A percentile compares a stretch with the other conserved stretches of the same genome.
These are phyloP conservation scores for Apodospora peruviana DNA, from an alignment of 495 filamentous ascomycete genomes.

Conservation along the genomic window DNA sequence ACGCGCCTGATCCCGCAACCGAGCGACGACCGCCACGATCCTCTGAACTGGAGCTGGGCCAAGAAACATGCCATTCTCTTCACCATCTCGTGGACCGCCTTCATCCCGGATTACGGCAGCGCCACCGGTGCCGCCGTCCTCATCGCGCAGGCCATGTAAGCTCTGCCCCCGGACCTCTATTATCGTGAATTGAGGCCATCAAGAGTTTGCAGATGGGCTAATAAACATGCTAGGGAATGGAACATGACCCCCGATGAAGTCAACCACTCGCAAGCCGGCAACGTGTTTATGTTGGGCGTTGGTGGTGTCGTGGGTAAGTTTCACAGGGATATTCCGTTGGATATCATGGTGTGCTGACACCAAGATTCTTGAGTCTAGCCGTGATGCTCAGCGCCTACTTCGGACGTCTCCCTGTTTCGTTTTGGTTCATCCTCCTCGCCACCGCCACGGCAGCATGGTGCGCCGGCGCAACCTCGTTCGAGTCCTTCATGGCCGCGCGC, in stretches of 20 bases:
- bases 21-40: slow-evolving; percentile 49
- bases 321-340: neutral
- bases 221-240: slow-evolving; percentile 42
- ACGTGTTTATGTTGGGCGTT: slow-evolving; percentile 53
- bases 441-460: slow-evolving; percentile 49
- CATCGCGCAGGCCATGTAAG: slow-evolving; percentile 43
- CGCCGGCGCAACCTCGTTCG: slow-evolving; percentile 45
- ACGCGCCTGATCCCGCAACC: slow-evolving; percentile 59
- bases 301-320: slow-evolving; percentile 45
- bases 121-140: slow-evolving; percentile 51
- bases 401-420: slow-evolving; percentile 55
- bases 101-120: slow-evolving; percentile 54
- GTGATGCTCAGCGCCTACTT: slow-evolving; percentile 53
- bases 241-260: slow-evolving; percentile 42
- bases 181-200: neutral
- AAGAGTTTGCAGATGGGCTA: neutral
- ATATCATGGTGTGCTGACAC: neutral
- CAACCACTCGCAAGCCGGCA: slow-evolving; percentile 51
- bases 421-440: slow-evolving; percentile 49
- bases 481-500: slow-evolving; percentile 52
- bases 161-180: neutral
- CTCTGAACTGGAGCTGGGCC: slow-evolving; percentile 51
- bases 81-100: slow-evolving; percentile 47
- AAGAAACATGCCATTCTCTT: slow-evolving; percentile 52
- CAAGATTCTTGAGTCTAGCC: slow-evolving; percentile 21